Percentiles rank a stretch among this genome's conserved stretches.
phyloP scores from a whole-genome alignment of 1,139 yeast species.

The Candida sp. region DNA sequence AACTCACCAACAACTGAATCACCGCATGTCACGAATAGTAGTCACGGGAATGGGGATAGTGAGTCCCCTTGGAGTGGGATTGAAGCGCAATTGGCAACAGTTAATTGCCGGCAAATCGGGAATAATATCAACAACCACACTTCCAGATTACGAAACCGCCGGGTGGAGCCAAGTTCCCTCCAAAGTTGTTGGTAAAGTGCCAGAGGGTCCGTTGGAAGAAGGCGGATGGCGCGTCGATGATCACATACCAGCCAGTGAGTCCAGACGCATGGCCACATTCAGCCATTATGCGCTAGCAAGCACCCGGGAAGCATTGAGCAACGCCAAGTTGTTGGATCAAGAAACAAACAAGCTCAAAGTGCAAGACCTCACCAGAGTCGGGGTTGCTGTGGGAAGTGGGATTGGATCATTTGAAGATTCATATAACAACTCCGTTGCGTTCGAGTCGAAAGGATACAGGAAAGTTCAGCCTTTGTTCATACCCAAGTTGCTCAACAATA shows the following conservation, averaged over 20 bases:
- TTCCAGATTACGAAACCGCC: conserved; percentile 47
- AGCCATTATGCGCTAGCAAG: conserved; percentile 84
- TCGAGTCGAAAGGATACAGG: conserved; percentile 59
- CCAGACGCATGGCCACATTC: conserved; percentile 69
- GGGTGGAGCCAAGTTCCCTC: conserved; percentile 68
- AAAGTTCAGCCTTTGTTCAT: conserved; percentile 86
- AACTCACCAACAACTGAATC: neutral
- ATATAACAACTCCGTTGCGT: conserved; percentile 60
- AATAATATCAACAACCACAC: conserved; percentile 53
- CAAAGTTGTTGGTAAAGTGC: conserved; percentile 77
- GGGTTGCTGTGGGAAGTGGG: conserved; percentile 93
- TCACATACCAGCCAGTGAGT: conserved; percentile 47
- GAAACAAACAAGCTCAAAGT: conserved; percentile 14
- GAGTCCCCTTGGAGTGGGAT: conserved; percentile 85
- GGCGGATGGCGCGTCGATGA: conserved; percentile 57
- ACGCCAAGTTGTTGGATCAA: conserved; percentile 52
- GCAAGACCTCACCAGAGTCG: conserved; percentile 39
- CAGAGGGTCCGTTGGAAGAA: conserved; percentile 51
- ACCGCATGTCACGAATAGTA: conserved; percentile 55
- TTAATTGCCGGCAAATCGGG: conserved; percentile 59
- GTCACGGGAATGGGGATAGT: conserved; percentile 91
- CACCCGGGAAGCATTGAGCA: conserved; percentile 73
- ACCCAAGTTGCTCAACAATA: conserved; percentile 83
- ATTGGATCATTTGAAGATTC: conserved; percentile 88
- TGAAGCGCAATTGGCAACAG: conserved; percentile 53